phyloP scores from a whole-genome alignment of 257 asterid species.

The Nicotiana otophora region DNA sequence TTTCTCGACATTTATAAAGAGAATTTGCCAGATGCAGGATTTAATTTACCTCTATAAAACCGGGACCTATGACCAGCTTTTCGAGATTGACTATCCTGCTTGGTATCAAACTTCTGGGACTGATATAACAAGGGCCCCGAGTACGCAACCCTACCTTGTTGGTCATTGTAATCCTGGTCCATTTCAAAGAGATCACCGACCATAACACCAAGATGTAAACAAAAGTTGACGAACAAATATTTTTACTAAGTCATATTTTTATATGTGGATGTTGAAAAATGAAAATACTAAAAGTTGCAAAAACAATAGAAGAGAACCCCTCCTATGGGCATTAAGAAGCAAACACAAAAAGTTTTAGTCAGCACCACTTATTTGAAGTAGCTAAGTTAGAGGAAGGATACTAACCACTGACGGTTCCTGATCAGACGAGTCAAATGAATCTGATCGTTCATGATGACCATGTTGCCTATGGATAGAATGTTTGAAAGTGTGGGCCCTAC shows the following conservation, averaged over 20 bases:
- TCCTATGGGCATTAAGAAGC: no score
- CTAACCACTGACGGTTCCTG: conserved; percentile 44
- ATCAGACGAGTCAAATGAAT: conserved; percentile 46
- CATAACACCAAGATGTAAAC: neutral
- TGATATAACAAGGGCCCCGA: conserved; percentile 52
- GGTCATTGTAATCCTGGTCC: conserved; percentile 37
- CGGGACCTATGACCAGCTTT: conserved; percentile 51
- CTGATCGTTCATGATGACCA: conserved; percentile 25
- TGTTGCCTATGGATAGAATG: conserved; percentile 22
- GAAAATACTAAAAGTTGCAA: no score
- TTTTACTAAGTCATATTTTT: neutral
- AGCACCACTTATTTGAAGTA: neutral
- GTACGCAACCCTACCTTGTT: conserved; percentile 36
- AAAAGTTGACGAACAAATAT: neutral
- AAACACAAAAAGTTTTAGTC: neutral
- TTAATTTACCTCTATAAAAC: conserved; percentile 48
- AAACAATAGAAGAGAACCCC: no score
- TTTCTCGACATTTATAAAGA: no score
- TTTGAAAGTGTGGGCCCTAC: conserved; percentile 14
- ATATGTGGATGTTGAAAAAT: no score
- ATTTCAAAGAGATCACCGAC: neutral
- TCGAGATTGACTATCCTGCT: conserved; percentile 30
- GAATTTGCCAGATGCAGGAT: no score
- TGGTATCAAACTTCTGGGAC: conserved; percentile 22
- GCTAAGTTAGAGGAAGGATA: neutral